Evolutionary conservation across 2,329 filamentous ascomycete genomes (phyloP), one percentile per base, ranked within the genome.

Genomic region (Pseudogymnoascus sp.): DNA sequence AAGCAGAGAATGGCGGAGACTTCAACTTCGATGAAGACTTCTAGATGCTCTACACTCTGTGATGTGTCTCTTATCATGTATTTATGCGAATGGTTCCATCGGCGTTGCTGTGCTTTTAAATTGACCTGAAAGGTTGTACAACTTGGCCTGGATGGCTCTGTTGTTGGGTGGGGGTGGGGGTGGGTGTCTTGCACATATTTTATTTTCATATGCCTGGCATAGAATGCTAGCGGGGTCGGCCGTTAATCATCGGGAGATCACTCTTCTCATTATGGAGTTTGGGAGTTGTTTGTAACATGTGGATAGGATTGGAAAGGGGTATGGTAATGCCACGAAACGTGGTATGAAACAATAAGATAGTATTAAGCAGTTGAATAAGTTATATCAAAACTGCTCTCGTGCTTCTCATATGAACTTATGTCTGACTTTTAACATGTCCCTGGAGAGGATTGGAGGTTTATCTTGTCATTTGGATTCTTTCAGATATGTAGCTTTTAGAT

Each of bases 1-100:
- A 83, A 76, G 77, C 76, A 68, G 81, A 82, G 72, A 85, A 86
- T 68, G 83, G 83, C 38, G 90, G 91, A 67, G 91, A 93, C 80
- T 96, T 99, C 80, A 83, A 79, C 76, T 97, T 99, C 72, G 93
- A 97, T 70, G 93, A 97, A 69, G 95, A 99, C 80, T 99, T 99
- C 75, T 97, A 90, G 83, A 82, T 75, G 67, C 60, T 53, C 71
- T 63, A 17, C 35, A 65, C 61, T 69, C 50, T 33, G 19, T 33
- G 50, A 13, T 21, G 17, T 8, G 26, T 57, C 50, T 33, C 10
- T 33, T 57, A 33, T 53, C 15, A 53, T 57, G 50, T 57, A 57
- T 57, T 57, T 57, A 57, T 33, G 50, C 50, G 50, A 31, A 57
- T 57, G 50, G n/a, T 57, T 57, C 50, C 40, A 21, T 21, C n/a